Evolutionary conservation across 345 rosid species (phyloP), one percentile per base, ranked within the genome.

Genomic region (Cardamine resedifolia): DNA sequence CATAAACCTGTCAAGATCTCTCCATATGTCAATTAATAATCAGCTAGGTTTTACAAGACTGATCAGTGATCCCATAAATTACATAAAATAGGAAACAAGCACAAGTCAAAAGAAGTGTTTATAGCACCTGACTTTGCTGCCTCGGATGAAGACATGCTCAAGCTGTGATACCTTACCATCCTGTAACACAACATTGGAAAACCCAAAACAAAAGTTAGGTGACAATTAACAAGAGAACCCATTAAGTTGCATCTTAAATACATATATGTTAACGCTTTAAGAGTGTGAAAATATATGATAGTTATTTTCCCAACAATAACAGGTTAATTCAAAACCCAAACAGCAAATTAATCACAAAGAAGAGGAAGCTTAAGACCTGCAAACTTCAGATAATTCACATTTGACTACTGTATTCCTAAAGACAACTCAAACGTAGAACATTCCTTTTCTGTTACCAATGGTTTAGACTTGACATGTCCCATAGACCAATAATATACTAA

Each of bases 141-240:
- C 98, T 45, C 99, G 85, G 39, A 95, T 90, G 49, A 95, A 95
- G 56, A 95, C 89, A 84, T 95, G 99, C 84, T 95, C 99, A 71
- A 95, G 99, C 79, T 87, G 97, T 30, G 99, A 92, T 49, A 91
- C 83, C 81, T 90, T 92, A 61, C 99, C 97, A 82, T 96, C 98
- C 99, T 92, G 85, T 33, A 53, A 74, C 30, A 60, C 56, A 50
- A 20, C 58, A 61, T 4, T 50, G 7, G 7, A 11, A 23, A 68
- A 50, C 18, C 44, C 78, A 19, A 14, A 68, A 26, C 36, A 69
- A 31, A 49, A 19, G 27, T 23, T 26, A 45, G 33, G 31, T 69
- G 34, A 55, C 47, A 24, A 34, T 19, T 16, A 23, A 45, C 24
- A 57, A 57, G 15, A 14, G 18, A 63, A 38, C 4, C 19, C 58